Percentiles rank a stretch among this genome's conserved stretches.
phyloP scores from a whole-genome alignment of 306 rosid genomes.

The Phaseolus lunatus region DNA sequence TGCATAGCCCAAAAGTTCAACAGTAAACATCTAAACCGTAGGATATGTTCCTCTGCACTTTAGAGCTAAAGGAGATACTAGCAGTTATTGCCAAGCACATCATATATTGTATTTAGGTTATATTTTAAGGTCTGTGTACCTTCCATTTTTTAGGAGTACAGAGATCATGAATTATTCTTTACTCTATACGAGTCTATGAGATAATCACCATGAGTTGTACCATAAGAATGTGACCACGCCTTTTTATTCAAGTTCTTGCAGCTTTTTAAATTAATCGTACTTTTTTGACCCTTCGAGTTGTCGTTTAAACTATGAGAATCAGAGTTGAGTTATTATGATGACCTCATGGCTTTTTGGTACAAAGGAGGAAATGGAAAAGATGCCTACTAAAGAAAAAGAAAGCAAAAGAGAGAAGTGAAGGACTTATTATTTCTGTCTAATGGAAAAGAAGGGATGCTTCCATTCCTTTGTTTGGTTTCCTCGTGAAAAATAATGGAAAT shows the following conservation, averaged over 20 bases:
- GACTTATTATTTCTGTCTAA: not conserved
- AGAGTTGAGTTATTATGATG: not conserved
- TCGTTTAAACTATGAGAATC: not conserved
- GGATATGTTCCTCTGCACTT: not conserved
- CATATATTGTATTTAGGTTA: not conserved
- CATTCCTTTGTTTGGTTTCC: conserved; percentile 11
- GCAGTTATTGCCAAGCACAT: not conserved
- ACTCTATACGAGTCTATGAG: not conserved
- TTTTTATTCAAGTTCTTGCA: not conserved
- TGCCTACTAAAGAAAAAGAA: not conserved
- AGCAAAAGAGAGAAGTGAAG: not conserved
- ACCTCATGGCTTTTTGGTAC: not conserved
- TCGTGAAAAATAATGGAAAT: not conserved
- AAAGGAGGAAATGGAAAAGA: not conserved
- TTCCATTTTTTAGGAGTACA: not conserved
- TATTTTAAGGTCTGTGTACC: not conserved
- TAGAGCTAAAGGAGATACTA: not conserved
- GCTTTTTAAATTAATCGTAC: not conserved
- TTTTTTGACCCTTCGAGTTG: not conserved
- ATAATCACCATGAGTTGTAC: not conserved
- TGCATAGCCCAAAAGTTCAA: conserved; percentile 1
- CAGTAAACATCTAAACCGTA: not conserved
- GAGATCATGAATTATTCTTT: not conserved
- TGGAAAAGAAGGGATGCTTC: not conserved
- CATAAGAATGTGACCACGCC: not conserved